Evolutionary conservation across 208 protist species (phyloP).

Genomic region (Plasmodiophora brassicae): DNA sequence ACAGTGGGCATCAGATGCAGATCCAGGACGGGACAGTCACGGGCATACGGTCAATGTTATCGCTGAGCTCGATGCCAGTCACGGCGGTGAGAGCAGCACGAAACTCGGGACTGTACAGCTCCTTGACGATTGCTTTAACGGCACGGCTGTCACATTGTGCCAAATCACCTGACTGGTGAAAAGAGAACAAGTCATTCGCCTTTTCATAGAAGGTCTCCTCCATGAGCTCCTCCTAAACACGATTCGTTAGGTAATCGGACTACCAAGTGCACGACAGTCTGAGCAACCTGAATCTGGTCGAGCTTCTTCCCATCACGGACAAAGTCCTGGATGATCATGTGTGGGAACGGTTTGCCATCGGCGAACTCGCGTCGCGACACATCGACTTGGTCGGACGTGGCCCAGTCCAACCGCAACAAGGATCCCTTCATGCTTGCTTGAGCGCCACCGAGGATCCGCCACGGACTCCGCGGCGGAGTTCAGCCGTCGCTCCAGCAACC

Average conservation of each 20-base stretch:
- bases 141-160: background rate
- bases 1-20: background rate
- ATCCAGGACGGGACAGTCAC: background rate
- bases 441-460: too few species aligned
- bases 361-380: background rate
- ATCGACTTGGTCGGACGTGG: background rate
- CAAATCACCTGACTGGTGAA: constrained; percentile 22
- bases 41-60: background rate
- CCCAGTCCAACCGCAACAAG: background rate
- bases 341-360: background rate
- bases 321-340: background rate
- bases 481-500: too few species aligned
- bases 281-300: background rate
- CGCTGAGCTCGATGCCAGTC: background rate
- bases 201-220: background rate
- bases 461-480: too few species aligned
- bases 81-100: background rate
- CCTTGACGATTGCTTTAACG: background rate
- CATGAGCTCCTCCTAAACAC: constrained; percentile 3
- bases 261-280: background rate
- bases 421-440: too few species aligned
- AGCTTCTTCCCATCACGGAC: background rate
- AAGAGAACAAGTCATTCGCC: background rate
- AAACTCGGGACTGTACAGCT: background rate
- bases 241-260: background rate